Evolutionary conservation across 2,329 filamentous ascomycete species (phyloP).

Genomic region (Colletotrichum horii): DNA sequence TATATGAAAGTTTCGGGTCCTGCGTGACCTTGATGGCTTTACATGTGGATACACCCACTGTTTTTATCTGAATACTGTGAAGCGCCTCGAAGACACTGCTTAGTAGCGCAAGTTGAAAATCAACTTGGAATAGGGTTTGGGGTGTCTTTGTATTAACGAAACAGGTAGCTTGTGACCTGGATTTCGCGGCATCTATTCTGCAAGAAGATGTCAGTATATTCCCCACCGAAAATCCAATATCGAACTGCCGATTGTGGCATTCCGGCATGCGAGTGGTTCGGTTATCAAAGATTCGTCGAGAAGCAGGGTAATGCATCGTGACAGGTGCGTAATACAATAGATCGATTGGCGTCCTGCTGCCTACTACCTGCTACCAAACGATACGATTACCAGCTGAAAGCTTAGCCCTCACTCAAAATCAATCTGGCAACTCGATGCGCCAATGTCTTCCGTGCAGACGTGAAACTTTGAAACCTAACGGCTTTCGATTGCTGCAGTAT

Average conservation of each 20-base stretch:
- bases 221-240: no score
- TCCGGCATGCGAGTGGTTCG: not conserved
- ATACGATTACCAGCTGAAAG: not conserved
- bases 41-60: not conserved
- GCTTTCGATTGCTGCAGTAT: not conserved
- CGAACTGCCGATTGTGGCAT: not conserved
- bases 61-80: not conserved
- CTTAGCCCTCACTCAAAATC: not conserved
- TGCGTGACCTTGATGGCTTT: no score
- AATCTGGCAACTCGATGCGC: not conserved
- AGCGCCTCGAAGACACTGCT: rapidly evolving
- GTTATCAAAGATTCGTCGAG: not conserved
- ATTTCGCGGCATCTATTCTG: not conserved
- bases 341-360: not conserved
- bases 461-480: no score
- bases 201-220: not conserved
- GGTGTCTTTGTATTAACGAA: not conserved
- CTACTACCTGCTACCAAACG: not conserved
- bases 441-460: not conserved
- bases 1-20: no score
- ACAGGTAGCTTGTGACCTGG: not conserved
- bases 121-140: not conserved
- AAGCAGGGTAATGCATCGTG: not conserved
- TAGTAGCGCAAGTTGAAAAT: not conserved
- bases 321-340: not conserved